These are phyloP conservation scores for Mucor ambiguus DNA, from an alignment of 371 early-diverging fungal species.

Conservation along the genomic window DNA sequence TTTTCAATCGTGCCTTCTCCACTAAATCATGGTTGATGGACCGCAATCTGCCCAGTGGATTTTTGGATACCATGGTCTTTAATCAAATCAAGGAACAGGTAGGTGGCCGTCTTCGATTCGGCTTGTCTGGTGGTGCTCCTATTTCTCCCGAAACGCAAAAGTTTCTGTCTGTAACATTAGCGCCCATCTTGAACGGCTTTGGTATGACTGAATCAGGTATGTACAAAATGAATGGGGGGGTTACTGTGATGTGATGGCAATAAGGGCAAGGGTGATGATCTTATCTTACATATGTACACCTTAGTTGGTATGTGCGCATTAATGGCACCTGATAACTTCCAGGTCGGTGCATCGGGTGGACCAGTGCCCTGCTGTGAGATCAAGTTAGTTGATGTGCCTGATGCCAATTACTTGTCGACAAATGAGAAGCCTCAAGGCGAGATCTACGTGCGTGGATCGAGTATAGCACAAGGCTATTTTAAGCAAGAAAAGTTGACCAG, in stretches of 20 bases:
- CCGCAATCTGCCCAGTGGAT: constrained; percentile 55
- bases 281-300: constrained; percentile 8
- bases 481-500: constrained; percentile 70
- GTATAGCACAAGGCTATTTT: constrained; percentile 70
- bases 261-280: constrained; percentile 6
- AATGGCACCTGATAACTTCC: constrained; percentile 63
- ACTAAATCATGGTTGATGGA: constrained; percentile 62
- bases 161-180: constrained; percentile 70
- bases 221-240: not conserved
- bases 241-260: not conserved
- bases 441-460: constrained; percentile 82
- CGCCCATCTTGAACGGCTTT: constrained; percentile 78
- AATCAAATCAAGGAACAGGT: constrained; percentile 71
- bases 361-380: constrained; percentile 84
- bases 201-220: constrained; percentile 47
- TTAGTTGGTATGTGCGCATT: constrained; percentile 60
- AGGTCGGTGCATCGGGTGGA: constrained; percentile 75
- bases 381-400: constrained; percentile 89
- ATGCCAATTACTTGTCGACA: constrained; percentile 72
- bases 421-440: constrained; percentile 82
- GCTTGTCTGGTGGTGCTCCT: constrained; percentile 86
- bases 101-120: constrained; percentile 78
- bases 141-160: constrained; percentile 69
- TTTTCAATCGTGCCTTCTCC: constrained; percentile 66
- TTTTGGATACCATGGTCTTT: constrained; percentile 77